Percentiles rank a stretch among this genome's conserved stretches.
Evolutionary conservation across 129 eudicot species (phyloP).

Genomic region (Tagetes erecta): DNA sequence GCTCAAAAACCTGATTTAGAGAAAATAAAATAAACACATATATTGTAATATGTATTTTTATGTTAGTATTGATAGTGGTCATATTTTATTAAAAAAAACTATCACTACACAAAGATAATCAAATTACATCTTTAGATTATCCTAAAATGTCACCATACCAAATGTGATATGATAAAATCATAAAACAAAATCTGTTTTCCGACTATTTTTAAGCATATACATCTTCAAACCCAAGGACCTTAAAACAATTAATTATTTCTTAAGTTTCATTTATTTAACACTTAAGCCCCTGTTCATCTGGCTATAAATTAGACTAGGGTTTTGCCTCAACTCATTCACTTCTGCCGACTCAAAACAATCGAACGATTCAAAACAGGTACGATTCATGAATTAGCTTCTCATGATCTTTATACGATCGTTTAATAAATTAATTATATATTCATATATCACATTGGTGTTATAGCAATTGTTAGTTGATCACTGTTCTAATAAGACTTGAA

Average conservation of each 20-base stretch:
- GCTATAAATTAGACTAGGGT: constrained; percentile 32
- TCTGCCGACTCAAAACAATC: constrained; percentile 27
- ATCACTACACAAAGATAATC: too few species aligned
- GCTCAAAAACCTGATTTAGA: too few species aligned
- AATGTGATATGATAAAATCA: not conserved
- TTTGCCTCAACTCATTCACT: not conserved
- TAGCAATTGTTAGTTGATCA: constrained; percentile 4
- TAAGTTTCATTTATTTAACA: not conserved
- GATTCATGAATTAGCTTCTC: not conserved
- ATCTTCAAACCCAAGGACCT: not conserved
- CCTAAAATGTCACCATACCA: not conserved
- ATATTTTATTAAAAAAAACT: too few species aligned
- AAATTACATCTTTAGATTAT: too few species aligned
- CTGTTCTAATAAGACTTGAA: not conserved
- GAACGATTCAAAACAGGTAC: constrained; percentile 12
- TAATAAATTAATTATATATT: not conserved
- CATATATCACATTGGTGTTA: too few species aligned
- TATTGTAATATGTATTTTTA: too few species aligned
- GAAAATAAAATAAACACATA: too few species aligned
- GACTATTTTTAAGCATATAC: not conserved
- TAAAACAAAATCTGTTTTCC: not conserved
- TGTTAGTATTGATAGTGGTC: too few species aligned
- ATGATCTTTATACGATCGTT: not conserved
- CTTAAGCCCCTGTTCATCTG: not conserved
- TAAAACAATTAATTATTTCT: not conserved